Conservation (phyloP, 1,139 yeast species). For the Pichia sp. region DNA sequence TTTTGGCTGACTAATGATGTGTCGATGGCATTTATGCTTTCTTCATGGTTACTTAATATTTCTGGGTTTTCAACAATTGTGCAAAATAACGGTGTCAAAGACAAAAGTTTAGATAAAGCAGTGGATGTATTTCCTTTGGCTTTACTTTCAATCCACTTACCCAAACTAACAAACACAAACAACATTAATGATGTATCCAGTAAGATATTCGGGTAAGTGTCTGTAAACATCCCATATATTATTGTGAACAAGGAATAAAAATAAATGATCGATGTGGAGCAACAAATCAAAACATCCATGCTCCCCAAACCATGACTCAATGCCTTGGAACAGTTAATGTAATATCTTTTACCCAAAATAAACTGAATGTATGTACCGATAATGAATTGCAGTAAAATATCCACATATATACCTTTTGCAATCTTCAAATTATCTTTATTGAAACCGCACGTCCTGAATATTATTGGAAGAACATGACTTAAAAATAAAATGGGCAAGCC, state of each 20-base stretch:
- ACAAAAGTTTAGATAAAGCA: conserved; percentile 72
- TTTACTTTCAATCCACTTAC: conserved; percentile 83
- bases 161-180: conserved; percentile 72
- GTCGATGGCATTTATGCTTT: conserved; percentile 7
- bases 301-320: conserved; percentile 71
- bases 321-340: conserved; percentile 57
- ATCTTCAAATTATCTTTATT: conserved; percentile 7
- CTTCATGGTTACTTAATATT: conserved; percentile 4
- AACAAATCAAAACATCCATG: conserved; percentile 87
- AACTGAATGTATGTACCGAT: conserved; percentile 66
- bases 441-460: conserved; percentile 16
- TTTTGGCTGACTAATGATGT: conserved; percentile 14
- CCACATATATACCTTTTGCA: conserved; percentile 42
- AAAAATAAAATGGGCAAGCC: conserved; percentile 60
- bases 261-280: conserved; percentile 77
- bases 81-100: conserved; percentile 76
- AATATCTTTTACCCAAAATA: conserved; percentile 55
- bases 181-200: conserved; percentile 89
- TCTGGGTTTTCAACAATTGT: conserved; percentile 42
- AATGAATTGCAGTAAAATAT: conserved; percentile 52
- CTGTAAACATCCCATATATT: conserved; percentile 29
- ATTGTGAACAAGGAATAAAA: conserved; percentile 62
- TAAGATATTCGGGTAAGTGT: conserved; percentile 54
- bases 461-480: conserved; percentile 38
- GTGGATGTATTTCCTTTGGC: conserved; percentile 94